Evolutionary conservation across 352 stramenopile species (phyloP), one percentile per base, ranked within the genome.

Genomic region (Pythium phragmiticola): DNA sequence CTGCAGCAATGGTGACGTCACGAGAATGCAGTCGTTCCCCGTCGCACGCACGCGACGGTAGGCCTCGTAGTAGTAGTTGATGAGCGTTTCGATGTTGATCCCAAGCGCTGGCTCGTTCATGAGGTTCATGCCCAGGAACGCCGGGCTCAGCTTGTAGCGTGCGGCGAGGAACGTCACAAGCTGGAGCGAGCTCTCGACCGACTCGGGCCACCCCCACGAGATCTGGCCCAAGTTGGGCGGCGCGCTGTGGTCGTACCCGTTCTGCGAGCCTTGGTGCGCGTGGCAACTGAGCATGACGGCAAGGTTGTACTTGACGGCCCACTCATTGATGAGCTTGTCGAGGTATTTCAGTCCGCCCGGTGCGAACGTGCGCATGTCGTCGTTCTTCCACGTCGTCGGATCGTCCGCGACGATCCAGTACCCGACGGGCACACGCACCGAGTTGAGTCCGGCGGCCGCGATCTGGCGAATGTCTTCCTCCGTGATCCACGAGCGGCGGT

Each of bases 271-370:
- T 21, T 75, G 65, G 41, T 87, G 76, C 2, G 76, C 68, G 58
- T 88, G 80, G 5, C 87, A 66, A 46, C 76, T 86, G 16, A 87
- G 52, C 58, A 89, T 73, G 7, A 89, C 80, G 1, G 80, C 69
- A 2, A 88, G 7, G 36, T 88, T 84, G 69, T 82, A 76, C 64
- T 77, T 76, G 37, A 72, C 49, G 7, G 66, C 76, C 81, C 78
- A 90, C 2, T 66, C 47, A 47, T 74, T 75, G 50, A 89, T 82
- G 19, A 86, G 69, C 45, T 55, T 59, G 63, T 89, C 80, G 0
- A 89, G 47, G 39, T 87, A 84, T 47, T 75, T 69, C 11, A 86
- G 65, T 9, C 62, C 64, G 34, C 61, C 65, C 2, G 54, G 46
- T 4, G 72, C 58, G 41, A 66, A 75, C n/a, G 68, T 57, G 5